phyloP scores from a whole-genome alignment of 1,139 yeast genomes.

The Saccharomyces hybrid region DNA sequence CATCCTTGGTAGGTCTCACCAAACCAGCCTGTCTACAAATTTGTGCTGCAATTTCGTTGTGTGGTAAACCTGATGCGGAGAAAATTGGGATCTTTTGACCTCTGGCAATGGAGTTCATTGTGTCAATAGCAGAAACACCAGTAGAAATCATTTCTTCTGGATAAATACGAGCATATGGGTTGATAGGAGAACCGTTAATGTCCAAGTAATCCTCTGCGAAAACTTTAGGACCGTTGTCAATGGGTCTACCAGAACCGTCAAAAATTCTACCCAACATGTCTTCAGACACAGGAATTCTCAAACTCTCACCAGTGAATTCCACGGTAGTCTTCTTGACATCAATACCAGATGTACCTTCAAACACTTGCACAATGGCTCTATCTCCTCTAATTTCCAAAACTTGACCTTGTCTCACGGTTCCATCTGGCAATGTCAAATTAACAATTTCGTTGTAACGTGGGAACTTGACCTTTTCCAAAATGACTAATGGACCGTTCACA shows the following conservation, averaged over 20 bases:
- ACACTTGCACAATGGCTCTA: constrained; percentile 96
- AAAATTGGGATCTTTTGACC: constrained; percentile 99
- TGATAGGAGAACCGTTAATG: constrained; percentile 97
- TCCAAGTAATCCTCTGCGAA: constrained; percentile 98
- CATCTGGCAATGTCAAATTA: constrained; percentile 92
- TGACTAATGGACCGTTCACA: constrained; percentile 96
- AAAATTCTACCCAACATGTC: constrained; percentile 96
- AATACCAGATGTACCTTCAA: constrained; percentile 96
- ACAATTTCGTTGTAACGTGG: constrained; percentile 97
- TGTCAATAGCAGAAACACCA: constrained; percentile 96
- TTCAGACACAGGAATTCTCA: constrained; percentile 92
- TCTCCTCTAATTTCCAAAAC: constrained; percentile 96
- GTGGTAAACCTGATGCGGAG: constrained; percentile 98
- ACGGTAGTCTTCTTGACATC: constrained; percentile 96
- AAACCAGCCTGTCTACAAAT: constrained; percentile 99
- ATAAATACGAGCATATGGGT: constrained; percentile 95
- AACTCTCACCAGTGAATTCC: constrained; percentile 91
- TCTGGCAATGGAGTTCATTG: constrained; percentile 99
- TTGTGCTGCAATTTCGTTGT: constrained; percentile 98
- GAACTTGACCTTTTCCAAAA: constrained; percentile 90
- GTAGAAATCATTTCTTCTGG: constrained; percentile 99
- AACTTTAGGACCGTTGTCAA: constrained; percentile 96
- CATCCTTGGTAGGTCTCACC: constrained; percentile 98
- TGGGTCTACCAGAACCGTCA: constrained; percentile 98
- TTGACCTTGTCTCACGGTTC: constrained; percentile 90